These are phyloP conservation scores for Atkinsonella texensis DNA, from an alignment of 2,329 filamentous ascomycete species.

Conservation along the genomic window DNA sequence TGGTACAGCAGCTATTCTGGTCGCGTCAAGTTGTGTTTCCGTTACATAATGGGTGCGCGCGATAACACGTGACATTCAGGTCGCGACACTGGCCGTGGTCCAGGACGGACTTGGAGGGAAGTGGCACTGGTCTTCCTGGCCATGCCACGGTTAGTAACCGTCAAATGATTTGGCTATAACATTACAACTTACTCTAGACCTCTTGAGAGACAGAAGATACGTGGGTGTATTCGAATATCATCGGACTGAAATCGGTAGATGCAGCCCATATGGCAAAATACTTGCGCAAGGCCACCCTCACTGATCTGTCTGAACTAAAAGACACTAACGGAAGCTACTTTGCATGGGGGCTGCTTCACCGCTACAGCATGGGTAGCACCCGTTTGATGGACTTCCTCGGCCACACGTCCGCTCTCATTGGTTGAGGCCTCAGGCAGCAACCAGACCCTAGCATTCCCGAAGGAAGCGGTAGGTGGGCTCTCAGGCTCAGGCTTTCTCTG, in stretches of 20 bases:
- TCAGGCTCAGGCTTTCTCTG: slow-evolving; percentile 12
- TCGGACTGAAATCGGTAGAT: too few relatives aligned
- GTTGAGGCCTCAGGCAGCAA: slow-evolving; percentile 10
- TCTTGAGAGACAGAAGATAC: too few relatives aligned
- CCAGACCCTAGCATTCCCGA: slow-evolving; percentile 3
- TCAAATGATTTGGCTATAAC: too few relatives aligned
- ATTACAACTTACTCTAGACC: too few relatives aligned
- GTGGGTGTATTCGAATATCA: too few relatives aligned
- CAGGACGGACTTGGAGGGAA: not conserved
- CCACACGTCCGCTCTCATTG: not conserved
- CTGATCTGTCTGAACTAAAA: too few relatives aligned
- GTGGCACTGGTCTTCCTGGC: not conserved
- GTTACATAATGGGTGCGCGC: not conserved
- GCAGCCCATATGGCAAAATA: too few relatives aligned
- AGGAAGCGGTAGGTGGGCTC: slow-evolving; percentile 6
- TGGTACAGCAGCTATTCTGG: not conserved
- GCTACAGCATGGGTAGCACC: not conserved
- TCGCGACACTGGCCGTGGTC: not conserved
- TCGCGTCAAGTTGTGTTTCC: not conserved
- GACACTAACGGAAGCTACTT: slow-evolving; percentile 1
- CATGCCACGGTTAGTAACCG: too few relatives aligned
- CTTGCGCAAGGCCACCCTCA: too few relatives aligned
- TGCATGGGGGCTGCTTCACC: not conserved
- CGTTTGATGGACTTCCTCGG: not conserved
- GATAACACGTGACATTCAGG: slow-evolving; percentile 2